Base-by-base conservation (phyloP, 768 basidiomycete species). In the Leucocoprinus leucothites region DNA sequence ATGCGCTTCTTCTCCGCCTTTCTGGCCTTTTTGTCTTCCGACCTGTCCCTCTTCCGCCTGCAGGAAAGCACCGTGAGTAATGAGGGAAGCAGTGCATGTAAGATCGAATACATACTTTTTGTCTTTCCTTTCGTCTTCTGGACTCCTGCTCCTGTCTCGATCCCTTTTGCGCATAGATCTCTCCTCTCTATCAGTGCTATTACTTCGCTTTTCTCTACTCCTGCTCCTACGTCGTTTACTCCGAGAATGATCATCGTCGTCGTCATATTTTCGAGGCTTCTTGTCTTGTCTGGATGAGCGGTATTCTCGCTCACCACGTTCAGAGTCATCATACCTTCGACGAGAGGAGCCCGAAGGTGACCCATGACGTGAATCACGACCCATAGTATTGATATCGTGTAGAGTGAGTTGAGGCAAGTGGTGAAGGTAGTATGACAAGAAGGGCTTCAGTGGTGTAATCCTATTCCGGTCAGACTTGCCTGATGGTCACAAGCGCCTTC, bases 1-100 rank as follows among this genome's bases (percentile, higher is more conserved):
- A 84, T 80, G 31, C 88, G 81, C 65, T 83, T 88, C 76, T 94
- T 97, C 64, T 96, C 94, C 6, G 86, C 87, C 65, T 91, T 96
- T 59, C 93, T 82, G 14, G 87, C 89, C 62, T 77, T 84, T 40
- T 92, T 80, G 60, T 94, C 91, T 65, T 87, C 86, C n/a, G 89
- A 91, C 65, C 87, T 93, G 59, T 91, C 92, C 34, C 91, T 80
- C 65, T 89, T 94, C 55, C 86, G 86, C 65, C 91, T 93, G 58
- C 4, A 11, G 31, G 14, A 21, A 56, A 35, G 21, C 18, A 19
- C 40, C 51, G 31, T 64, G 24, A 57, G 51, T 34, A 24, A 50
- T 42, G 56, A 55, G 63, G 57, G 35, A 25, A 49, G 40, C 22
- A 48, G 21, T 9, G 52, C 24, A 26, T 40, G 26, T 26, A 56